Conservation (phyloP, 495 filamentous ascomycete genomes). For the Diplogelasinospora grovesii region DNA sequence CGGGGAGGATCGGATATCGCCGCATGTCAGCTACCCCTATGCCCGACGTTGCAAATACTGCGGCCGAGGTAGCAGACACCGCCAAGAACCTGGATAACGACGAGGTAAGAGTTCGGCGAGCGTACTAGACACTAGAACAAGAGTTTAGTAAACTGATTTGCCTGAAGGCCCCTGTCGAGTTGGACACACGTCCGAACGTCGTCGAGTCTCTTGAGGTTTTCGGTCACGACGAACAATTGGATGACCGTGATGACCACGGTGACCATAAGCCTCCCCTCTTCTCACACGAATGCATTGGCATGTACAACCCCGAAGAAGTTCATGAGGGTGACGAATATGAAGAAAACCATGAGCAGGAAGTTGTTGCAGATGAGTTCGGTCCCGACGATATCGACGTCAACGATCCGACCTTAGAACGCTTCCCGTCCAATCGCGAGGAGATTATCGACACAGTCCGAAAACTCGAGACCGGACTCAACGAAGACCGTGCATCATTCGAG, state of each 20-base stretch:
- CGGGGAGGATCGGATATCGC: constrained; percentile 22
- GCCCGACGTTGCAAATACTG: constrained; percentile 32
- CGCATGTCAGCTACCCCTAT: constrained; percentile 29
- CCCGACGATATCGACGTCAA: constrained; percentile 32
- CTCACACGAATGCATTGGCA: constrained; percentile 37
- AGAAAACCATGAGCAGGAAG: constrained; percentile 4
- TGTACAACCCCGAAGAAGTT: constrained; percentile 17
- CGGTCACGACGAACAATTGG: constrained; percentile 1
- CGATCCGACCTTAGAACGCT: constrained; percentile 45
- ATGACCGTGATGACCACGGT: constrained; percentile 15
- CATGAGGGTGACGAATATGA: constrained; percentile 8
- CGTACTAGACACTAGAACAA: constrained; percentile 10
- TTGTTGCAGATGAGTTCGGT: too few relatives aligned
- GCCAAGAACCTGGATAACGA: constrained; percentile 27
- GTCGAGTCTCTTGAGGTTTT: neutral
- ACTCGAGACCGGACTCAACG: constrained; percentile 37
- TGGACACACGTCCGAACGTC: constrained; percentile 10
- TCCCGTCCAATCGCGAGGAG: constrained; percentile 41
- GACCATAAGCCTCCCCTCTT: constrained; percentile 35
- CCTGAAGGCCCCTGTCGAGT: constrained; percentile 6
- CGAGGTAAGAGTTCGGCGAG: constrained; percentile 19
- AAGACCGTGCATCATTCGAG: constrained; percentile 37
- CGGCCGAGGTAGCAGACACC: constrained; percentile 44
- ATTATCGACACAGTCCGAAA: constrained; percentile 42
- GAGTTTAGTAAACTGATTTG: constrained; percentile 3